These are phyloP conservation scores for Teunomyces panamensis DNA, from an alignment of 805 yeast species.

Conservation along the genomic window DNA sequence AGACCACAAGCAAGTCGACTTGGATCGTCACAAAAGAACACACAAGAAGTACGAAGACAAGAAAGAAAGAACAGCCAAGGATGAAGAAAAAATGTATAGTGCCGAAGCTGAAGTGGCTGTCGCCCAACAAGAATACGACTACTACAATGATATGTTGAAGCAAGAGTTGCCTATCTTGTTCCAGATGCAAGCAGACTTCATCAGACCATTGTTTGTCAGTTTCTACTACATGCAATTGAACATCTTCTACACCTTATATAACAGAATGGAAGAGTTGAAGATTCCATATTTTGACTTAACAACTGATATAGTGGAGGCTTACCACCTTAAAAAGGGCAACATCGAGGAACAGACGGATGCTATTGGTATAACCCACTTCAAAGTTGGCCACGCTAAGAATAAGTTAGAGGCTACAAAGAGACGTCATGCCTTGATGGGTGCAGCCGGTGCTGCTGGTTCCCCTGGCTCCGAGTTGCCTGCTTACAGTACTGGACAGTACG, in stretches of 20 bases:
- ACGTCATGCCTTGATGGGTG: constrained; percentile 52
- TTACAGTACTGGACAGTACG: constrained; percentile 14
- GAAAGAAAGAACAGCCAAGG: constrained; percentile 81
- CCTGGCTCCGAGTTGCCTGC: constrained; percentile 14
- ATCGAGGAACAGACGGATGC: constrained; percentile 87
- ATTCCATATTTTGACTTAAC: constrained; percentile 91
- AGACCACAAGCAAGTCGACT: constrained; percentile 90
- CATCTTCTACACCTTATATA: constrained; percentile 89
- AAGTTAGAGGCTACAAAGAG: constrained; percentile 82
- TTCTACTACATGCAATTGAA: constrained; percentile 97
- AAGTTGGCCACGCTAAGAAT: constrained; percentile 80
- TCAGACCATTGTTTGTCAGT: constrained; percentile 89
- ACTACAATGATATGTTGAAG: constrained; percentile 92
- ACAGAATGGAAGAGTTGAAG: constrained; percentile 91
- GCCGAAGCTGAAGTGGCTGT: constrained; percentile 86
- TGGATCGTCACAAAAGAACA: constrained; percentile 77
- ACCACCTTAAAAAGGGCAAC: constrained; percentile 78
- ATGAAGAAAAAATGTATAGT: constrained; percentile 84
- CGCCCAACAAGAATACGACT: constrained; percentile 94
- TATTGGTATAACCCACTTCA: constrained; percentile 86
- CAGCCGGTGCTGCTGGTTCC: constrained; percentile 20
- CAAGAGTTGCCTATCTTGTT: constrained; percentile 85
- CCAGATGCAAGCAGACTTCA: constrained; percentile 85
- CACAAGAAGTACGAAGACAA: constrained; percentile 74
- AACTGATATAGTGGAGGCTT: constrained; percentile 81